Conservation (phyloP, 2,329 filamentous ascomycete species). For the Phymatotrichopsis omnivora region DNA sequence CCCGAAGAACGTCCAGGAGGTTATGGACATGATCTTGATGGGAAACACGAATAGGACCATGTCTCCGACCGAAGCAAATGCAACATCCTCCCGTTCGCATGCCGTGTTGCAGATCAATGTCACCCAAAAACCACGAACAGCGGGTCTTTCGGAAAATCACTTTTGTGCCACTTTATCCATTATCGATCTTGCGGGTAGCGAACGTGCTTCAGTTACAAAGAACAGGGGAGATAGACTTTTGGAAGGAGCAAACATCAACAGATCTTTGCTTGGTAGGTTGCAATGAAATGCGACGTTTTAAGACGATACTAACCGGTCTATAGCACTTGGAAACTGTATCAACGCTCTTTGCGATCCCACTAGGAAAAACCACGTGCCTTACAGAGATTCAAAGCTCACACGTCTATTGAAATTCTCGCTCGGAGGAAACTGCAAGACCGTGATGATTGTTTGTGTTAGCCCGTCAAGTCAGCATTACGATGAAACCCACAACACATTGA, state of each 20-base stretch:
- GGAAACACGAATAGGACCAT: constrained; percentile 93
- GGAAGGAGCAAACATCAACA: constrained; percentile 98
- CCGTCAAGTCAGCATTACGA: constrained; percentile 95
- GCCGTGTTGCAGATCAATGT: constrained; percentile 96
- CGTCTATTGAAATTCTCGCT: constrained; percentile 92
- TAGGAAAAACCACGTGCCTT: constrained; percentile 88
- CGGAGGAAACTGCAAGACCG: constrained; percentile 94
- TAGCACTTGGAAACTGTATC: constrained; percentile 86
- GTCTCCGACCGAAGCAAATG: constrained; percentile 93
- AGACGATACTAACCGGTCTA: not conserved
- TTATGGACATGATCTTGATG: constrained; percentile 98
- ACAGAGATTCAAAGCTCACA: constrained; percentile 95
- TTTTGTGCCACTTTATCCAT: constrained; percentile 98
- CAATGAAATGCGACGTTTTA: not conserved
- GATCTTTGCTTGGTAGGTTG: constrained; percentile 58
- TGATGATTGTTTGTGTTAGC: constrained; percentile 99
- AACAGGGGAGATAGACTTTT: constrained; percentile 84
- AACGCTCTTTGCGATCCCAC: constrained; percentile 91
- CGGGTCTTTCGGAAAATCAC: constrained; percentile 83
- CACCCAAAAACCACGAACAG: constrained; percentile 86
- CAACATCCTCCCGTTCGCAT: constrained; percentile 92
- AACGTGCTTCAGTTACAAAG: constrained; percentile 91
- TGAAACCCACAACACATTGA: constrained; percentile 93
- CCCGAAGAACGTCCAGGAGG: constrained; percentile 76
- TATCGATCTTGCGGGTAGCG: constrained; percentile 92